Evolutionary conservation across 192 early-diverging fungal species (phyloP), one percentile per base, ranked within the genome.

Genomic region (Entomortierella chlamydospora): DNA sequence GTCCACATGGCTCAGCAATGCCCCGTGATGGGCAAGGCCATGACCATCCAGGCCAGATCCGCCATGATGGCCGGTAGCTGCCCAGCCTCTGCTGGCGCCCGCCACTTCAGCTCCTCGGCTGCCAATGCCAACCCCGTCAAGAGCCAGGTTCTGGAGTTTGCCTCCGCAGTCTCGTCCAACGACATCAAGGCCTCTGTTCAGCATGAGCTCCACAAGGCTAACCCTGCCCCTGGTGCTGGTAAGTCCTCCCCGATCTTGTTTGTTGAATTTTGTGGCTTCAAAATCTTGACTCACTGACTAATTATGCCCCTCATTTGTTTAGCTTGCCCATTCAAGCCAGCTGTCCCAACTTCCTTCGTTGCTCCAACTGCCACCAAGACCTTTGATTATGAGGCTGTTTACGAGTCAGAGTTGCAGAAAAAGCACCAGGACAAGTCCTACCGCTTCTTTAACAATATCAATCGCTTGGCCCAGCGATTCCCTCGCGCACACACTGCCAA

Each of bases 391-490:
- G 96, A 98, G 82, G 83, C 85, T 49, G 86, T 93, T 68, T 99
- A 96, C 84, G 85, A 91, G 68, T 72, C 70, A 28, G 93, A 96
- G 83, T 79, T 99, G 43, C 92, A 96, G 45, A 96, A 96, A 91
- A 99, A 99, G 85, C 95, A 97, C 81, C 87, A 89, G 72, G 96
- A 99, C 91, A 94, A 95, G 88, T 93, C 90, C 73, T 99, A 99
- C 88, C 93, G 98, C 74, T 99, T 98, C 87, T 99, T 99, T 83
- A 99, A 99, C 92, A 99, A 99, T 89, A 98, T 99, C 88, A 99
- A 99, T 84, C 93, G 98, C 41, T 86, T 99, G 29, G 98, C 98
- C 7, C 86, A 93, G 80, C 85, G 89, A 72, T 99, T 93, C 81
- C 98, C 98, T 49, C 90, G 87, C 68, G 98, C 98, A 25, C 98